Evolutionary conservation across 306 rosid genomes (phyloP), one percentile per base, ranked within the genome.

Genomic region (Hylodesmum podocarpum): DNA sequence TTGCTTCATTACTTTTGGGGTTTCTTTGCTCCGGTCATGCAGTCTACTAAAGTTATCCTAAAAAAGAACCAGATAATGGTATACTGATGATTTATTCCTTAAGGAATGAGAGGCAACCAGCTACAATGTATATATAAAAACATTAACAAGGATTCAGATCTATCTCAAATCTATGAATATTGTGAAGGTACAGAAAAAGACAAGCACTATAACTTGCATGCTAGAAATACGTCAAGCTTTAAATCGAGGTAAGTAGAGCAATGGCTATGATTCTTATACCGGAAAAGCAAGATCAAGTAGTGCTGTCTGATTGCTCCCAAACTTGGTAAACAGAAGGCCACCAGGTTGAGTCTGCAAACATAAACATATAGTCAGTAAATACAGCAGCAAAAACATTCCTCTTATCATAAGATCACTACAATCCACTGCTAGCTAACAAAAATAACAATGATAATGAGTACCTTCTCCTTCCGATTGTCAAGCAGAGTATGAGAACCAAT

Each of bases 281-380:
- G 96, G 99, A 79, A 95, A 89, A 73, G 97, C 97, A 87, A 92
- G 93, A 92, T 95, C 99, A 67, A 95, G 96, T 55, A 95, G 86
- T 55, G 99, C 97, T 1, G 99, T 92, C 79, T 92, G 99, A 80
- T 82, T 92, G 83, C 94, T 85, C 82, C 97, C 97, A 43, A 92
- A 90, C 81, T 95, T 95, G 5, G 99, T 92, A 73, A 95, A 95
- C 66, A 95, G 76, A 85, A 95, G 97, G 80, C 99, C 90, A 70
- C 99, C 97, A 40, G 96, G 91, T 66, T 92, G 99, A 50, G 91
- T 78, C 99, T 95, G 89, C 14, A 83, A 81, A 61, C 63, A 82
- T 18, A 40, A 62, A 68, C 34, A 76, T 1, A 15, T 51, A 53
- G 21, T 50, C 64, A 77, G 51, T 44, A 75, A 66, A 33, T 73